These are phyloP conservation scores for Xanthoparmelia taractica DNA, from an alignment of 495 filamentous ascomycete genomes.

Conservation along the genomic window DNA sequence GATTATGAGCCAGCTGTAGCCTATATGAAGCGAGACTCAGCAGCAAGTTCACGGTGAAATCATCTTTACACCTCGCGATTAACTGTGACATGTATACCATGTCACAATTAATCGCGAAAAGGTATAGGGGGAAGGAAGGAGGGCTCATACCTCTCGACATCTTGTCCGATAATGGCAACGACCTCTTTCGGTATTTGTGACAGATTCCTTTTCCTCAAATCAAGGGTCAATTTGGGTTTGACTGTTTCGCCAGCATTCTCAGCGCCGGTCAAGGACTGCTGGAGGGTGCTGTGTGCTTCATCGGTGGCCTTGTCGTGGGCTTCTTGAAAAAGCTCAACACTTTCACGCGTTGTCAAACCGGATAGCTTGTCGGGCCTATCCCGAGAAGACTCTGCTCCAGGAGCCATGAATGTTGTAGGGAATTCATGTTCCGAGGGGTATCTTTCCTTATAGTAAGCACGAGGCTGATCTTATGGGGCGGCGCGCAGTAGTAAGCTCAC, in stretches of 20 bases:
- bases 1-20: slow-evolving; percentile 58
- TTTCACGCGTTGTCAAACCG: slow-evolving; percentile 32
- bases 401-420: not conserved
- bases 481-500: slow-evolving; percentile 1
- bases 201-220: slow-evolving; percentile 78
- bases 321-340: slow-evolving; percentile 51
- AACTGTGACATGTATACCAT: too few species aligned
- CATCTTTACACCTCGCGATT: too few species aligned
- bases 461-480: not conserved
- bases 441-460: slow-evolving; percentile 7
- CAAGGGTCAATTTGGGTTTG: slow-evolving; percentile 74
- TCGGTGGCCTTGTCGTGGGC: slow-evolving; percentile 63
- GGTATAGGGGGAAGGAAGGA: slow-evolving; percentile 10
- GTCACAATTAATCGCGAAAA: not conserved
- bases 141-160: slow-evolving; percentile 70
- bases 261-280: slow-evolving; percentile 58
- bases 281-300: slow-evolving; percentile 54
- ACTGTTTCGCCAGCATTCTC: slow-evolving; percentile 61
- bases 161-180: slow-evolving; percentile 84
- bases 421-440: slow-evolving; percentile 13
- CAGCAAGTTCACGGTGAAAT: not conserved
- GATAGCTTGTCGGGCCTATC: slow-evolving; percentile 7
- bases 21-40: slow-evolving; percentile 19
- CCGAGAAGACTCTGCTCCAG: slow-evolving; percentile 3
- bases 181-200: slow-evolving; percentile 76